phyloP scores from a whole-genome alignment of 805 yeast genomes.

The Saccharomycopsis synnaedendra region DNA sequence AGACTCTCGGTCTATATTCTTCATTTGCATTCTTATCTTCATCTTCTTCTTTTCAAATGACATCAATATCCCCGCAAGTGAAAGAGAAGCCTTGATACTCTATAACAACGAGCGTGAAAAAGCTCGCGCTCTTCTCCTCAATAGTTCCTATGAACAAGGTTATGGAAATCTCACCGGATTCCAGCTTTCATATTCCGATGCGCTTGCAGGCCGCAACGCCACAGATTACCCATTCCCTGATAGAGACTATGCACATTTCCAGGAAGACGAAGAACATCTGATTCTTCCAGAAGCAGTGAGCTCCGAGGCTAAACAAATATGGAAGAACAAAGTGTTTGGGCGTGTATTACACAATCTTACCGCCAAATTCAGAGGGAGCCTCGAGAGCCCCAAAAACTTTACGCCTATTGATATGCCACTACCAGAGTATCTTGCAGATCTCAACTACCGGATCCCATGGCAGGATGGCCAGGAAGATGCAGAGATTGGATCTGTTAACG shows the following conservation, averaged over 20 bases:
- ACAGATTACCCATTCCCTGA: constrained; percentile 49
- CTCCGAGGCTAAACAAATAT: constrained; percentile 34
- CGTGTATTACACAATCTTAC: constrained; percentile 30
- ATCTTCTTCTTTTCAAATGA: constrained; percentile 1
- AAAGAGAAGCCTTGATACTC: constrained; percentile 27
- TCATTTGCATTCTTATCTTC: neutral
- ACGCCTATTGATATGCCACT: constrained; percentile 24
- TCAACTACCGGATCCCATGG: constrained; percentile 18
- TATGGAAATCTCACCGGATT: constrained; percentile 71
- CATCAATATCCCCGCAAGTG: constrained; percentile 25
- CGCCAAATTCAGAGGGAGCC: constrained; percentile 34
- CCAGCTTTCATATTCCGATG: constrained; percentile 52
- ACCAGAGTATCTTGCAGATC: constrained; percentile 23
- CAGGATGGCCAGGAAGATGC: neutral
- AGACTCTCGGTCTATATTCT: no score
- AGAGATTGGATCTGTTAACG: constrained; percentile 3
- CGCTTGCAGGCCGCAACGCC: constrained; percentile 29
- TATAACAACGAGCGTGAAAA: constrained; percentile 25
- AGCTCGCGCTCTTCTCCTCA: constrained; percentile 25
- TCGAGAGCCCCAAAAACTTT: constrained; percentile 22
- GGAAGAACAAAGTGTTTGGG: constrained; percentile 29
- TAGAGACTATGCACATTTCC: constrained; percentile 31
- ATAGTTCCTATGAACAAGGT: constrained; percentile 36
- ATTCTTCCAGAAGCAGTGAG: constrained; percentile 52
- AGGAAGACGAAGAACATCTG: constrained; percentile 39